A percentile compares a stretch with the other conserved stretches of the same genome.
phyloP scores from a whole-genome alignment of 2,329 filamentous ascomycete species.

The Aspergillus transmontanensis region DNA sequence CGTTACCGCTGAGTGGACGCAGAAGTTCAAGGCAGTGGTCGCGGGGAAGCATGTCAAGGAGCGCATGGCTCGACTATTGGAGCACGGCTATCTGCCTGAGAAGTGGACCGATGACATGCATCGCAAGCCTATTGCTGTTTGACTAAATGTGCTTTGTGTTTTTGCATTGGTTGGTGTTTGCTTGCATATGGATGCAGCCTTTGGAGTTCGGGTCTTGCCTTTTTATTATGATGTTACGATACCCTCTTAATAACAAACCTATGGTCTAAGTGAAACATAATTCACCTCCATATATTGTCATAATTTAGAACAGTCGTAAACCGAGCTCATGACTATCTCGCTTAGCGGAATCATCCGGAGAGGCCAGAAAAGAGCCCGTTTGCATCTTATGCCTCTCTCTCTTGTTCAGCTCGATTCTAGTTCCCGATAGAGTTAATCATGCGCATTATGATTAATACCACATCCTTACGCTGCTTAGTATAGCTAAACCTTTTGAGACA shows the following conservation, averaged over 20 bases:
- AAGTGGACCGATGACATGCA: conserved; percentile 13
- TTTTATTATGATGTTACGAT: not conserved
- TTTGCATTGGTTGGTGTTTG: not conserved
- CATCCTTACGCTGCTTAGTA: too few relatives aligned
- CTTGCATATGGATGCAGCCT: not conserved
- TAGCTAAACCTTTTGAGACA: too few relatives aligned
- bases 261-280: not conserved
- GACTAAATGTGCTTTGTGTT: not conserved
- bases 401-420: too few relatives aligned
- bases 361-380: too few relatives aligned
- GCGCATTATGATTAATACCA: too few relatives aligned
- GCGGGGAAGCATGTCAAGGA: conserved; percentile 11
- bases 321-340: too few relatives aligned
- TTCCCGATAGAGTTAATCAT: too few relatives aligned
- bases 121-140: not conserved
- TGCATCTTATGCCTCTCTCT: too few relatives aligned
- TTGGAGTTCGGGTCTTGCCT: not conserved
- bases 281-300: not conserved
- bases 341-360: too few relatives aligned
- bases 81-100: conserved; percentile 9
- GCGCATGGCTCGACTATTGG: conserved; percentile 8
- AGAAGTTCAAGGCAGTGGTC: conserved; percentile 6
- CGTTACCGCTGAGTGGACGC: conserved; percentile 4
- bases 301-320: too few relatives aligned
- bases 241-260: not conserved